Evolutionary conservation across 345 rosid genomes (phyloP), one percentile per base, ranked within the genome.

Genomic region (Excoecaria agallocha): DNA sequence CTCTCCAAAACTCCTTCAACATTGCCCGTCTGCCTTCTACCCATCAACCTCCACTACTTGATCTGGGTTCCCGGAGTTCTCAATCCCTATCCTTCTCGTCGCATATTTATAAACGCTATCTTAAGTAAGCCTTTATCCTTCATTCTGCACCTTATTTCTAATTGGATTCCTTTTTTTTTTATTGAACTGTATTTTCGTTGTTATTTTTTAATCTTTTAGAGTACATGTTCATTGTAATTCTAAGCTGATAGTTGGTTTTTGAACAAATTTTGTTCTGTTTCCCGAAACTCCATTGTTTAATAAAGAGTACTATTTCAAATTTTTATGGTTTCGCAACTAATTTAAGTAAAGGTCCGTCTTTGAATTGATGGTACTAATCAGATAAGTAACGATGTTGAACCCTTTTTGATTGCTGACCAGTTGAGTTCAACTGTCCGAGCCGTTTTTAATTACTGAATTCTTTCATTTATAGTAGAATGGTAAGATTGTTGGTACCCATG

Each of bases 31-130:
- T 19, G 11, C 25, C 59, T 55, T 52, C n/a, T 16, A 19, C 57
- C 6, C 20, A 19, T 60, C 43, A 66, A 12, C 11, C 43, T 30
- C 25, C 19, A 25, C 48, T 25, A 24, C 64, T 37, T 25, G 41
- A 25, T 69, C 68, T 55, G 43, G 50, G 35, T 67, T 15, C 72
- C 6, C 50, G n/a, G 11, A 2, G 9, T 66, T 51, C 73, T 10
- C 83, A 77, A 60, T 85, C 87, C 55, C 51, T 81, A 48, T 83
- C 80, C 3, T 83, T 88, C 84, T 76, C 76, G 35, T 68, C 79
- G 4, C 65, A 10, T 55, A 77, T 45, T 43, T 48, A 43, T 58
- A 71, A 25, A 52, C 72, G 74, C 59, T 74, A 82, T 61, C 43
- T 81, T 79, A 76, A 77, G 89, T 54, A 30, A 30, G 70, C 48